Evolutionary conservation across 176 grass and related monocot genomes (phyloP).

Genomic region (Areca catechu): DNA sequence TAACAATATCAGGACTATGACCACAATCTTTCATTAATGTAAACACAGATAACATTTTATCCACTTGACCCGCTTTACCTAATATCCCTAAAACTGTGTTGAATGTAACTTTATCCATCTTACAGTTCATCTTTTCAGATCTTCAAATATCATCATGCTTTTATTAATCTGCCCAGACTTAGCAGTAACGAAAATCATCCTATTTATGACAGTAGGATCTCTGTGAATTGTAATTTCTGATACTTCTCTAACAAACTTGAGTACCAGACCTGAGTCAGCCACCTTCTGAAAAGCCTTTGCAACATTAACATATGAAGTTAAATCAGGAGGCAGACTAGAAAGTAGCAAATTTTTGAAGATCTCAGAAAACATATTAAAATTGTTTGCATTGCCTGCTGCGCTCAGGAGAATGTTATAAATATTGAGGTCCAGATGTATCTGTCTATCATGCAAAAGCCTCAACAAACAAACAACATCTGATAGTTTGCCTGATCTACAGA

Average conservation of each 20-base stretch:
- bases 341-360: conserved; percentile 74
- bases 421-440: conserved; percentile 24
- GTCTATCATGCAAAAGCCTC: conserved; percentile 29
- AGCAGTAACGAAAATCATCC: conserved; percentile 41
- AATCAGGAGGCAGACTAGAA: conserved; percentile 50
- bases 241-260: conserved; percentile 54
- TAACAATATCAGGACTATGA: conserved; percentile 57
- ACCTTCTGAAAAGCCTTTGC: conserved; percentile 49
- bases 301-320: conserved; percentile 53
- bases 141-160: conserved; percentile 56
- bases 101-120: conserved; percentile 62
- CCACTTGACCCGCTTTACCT: conserved; percentile 52
- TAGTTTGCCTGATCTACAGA: conserved; percentile 47
- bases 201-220: conserved; percentile 63
- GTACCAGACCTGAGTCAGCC: conserved; percentile 35
- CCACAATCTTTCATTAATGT: conserved; percentile 53
- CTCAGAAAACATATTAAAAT: conserved; percentile 45
- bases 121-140: conserved; percentile 46
- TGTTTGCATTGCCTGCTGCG: conserved; percentile 31
- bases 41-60: conserved; percentile 60
- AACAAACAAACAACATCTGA: conserved; percentile 32
- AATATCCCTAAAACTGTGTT: conserved; percentile 69
- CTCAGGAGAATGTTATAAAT: conserved; percentile 41
- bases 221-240: conserved; percentile 43
- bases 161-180: conserved; percentile 51